Evolutionary conservation across 108 stramenopile species (phyloP).

Genomic region (Epipyxis sp.): DNA sequence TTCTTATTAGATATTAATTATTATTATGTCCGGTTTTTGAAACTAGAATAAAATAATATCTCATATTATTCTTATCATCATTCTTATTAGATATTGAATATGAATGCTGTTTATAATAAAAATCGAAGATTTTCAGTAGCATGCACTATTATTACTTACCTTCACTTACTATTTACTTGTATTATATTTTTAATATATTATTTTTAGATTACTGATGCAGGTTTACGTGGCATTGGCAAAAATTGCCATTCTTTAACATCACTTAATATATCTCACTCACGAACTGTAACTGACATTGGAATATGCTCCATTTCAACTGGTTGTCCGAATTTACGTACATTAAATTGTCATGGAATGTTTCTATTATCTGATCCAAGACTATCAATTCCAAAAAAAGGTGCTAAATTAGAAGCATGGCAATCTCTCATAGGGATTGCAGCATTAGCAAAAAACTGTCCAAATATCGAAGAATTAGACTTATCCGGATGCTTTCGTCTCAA

Average conservation of each 20-base stretch:
- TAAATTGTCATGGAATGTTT: background rate
- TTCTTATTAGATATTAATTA: too few species aligned
- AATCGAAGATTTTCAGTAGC: too few species aligned
- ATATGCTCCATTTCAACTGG: conserved; percentile 4
- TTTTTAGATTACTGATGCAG: conserved; percentile 27
- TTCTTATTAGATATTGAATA: too few species aligned
- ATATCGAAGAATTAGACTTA: conserved; percentile 8
- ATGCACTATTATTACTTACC: too few species aligned
- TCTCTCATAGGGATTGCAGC: conserved; percentile 1
- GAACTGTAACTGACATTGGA: conserved; percentile 9
- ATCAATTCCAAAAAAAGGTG: background rate
- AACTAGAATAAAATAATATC: too few species aligned
- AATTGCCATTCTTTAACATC: conserved; percentile 6
- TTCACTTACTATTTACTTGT: too few species aligned
- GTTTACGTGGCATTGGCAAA: conserved; percentile 10
- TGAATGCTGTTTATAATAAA: too few species aligned
- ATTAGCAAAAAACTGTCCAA: conserved; percentile 11
- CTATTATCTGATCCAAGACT: conserved; percentile 24
- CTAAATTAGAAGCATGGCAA: conserved; percentile 7
- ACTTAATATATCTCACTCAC: conserved; percentile 1
- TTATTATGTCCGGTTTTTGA: too few species aligned
- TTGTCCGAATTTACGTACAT: background rate
- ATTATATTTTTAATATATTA: too few species aligned
- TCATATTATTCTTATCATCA: too few species aligned
- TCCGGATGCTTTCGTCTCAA: conserved; percentile 33